phyloP scores from a whole-genome alignment of 352 stramenopile genomes.

The Globisporangium yorkense region DNA sequence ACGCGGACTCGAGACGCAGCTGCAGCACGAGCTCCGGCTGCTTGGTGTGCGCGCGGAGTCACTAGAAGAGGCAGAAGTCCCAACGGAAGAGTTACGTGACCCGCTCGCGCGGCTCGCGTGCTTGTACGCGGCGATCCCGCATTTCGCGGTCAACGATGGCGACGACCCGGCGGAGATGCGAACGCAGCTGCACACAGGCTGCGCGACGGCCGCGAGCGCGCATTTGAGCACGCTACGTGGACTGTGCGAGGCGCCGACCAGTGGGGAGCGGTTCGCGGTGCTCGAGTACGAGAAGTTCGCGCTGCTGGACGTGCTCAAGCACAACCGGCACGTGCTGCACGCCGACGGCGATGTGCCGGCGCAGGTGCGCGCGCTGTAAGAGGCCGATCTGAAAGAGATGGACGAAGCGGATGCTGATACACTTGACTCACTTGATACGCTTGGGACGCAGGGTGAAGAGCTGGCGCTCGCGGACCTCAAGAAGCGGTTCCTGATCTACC shows the following conservation, averaged over 20 bases:
- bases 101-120: slow-evolving; percentile 26
- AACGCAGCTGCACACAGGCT: background rate
- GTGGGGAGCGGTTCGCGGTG: slow-evolving; percentile 28
- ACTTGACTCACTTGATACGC: background rate
- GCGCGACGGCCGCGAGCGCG: slow-evolving; percentile 1
- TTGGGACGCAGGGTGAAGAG: slow-evolving; percentile 14
- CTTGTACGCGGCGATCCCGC: slow-evolving; percentile 49
- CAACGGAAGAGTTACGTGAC: too few species aligned
- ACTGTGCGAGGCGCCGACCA: slow-evolving; percentile 12
- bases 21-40: slow-evolving; percentile 29
- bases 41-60: too few species aligned
- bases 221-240: slow-evolving; percentile 37
- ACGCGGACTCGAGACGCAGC: slow-evolving; percentile 30
- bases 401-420: background rate
- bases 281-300: slow-evolving; percentile 65
- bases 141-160: slow-evolving; percentile 15
- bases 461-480: slow-evolving; percentile 42
- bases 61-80: too few species aligned
- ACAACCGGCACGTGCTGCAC: slow-evolving; percentile 55
- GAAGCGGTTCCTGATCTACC: slow-evolving; percentile 64
- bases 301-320: slow-evolving; percentile 67
- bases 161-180: background rate
- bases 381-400: background rate
- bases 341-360: slow-evolving; percentile 15
- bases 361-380: background rate